Evolutionary conservation across 2,329 filamentous ascomycete genomes (phyloP), one percentile per base, ranked within the genome.

Genomic region (Ophiobolus disseminans): DNA sequence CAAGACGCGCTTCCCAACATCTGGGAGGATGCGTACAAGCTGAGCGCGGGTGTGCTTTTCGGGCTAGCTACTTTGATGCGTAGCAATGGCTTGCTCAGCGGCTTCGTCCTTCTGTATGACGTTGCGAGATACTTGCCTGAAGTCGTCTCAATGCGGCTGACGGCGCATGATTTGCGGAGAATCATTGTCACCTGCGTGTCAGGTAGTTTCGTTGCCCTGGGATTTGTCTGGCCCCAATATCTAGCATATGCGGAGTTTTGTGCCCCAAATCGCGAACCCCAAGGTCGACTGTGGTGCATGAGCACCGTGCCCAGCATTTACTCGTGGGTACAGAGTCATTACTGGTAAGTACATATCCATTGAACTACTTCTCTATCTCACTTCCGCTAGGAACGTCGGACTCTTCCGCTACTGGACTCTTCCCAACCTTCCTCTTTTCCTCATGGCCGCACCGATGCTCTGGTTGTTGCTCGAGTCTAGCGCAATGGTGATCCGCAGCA

Each of bases 351-450:
- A 21, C 14, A 20, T 30, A 19, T 8, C 21, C 17, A 13, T 17
- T 13, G 13, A n/a, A 19, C 6, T 23, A 20, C 11, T 16, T 11
- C 31, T 16, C n/a, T 22, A n/a, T 38, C 40, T 60, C 35, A 63
- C 41, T 11, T 21, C 21, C 43, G n/a, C 3, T 40, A 96, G 92
- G 94, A 86, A 93, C 63, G 86, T 89, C 42, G 94, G 94, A 0
- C 88, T 96, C 59, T 81, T 97, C 41, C 83, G 83, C 50, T 99
- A 99, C 76, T 99, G 94, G 94, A 96, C 86, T 0, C 56, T 87
- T 0, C 85, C 87, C 5, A 97, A 99, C 66, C 68, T 94, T 8
- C 94, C 94, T 0, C 81, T 99, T 1, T 99, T 99, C 73, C 63
- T 92, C 17, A 81, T 99, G 9, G 92, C 92, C 1, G 74, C 83